Percentiles rank a stretch among this genome's conserved stretches.
Evolutionary conservation across 176 grass and related monocot genomes (phyloP).

Genomic region (Carex littledalei): DNA sequence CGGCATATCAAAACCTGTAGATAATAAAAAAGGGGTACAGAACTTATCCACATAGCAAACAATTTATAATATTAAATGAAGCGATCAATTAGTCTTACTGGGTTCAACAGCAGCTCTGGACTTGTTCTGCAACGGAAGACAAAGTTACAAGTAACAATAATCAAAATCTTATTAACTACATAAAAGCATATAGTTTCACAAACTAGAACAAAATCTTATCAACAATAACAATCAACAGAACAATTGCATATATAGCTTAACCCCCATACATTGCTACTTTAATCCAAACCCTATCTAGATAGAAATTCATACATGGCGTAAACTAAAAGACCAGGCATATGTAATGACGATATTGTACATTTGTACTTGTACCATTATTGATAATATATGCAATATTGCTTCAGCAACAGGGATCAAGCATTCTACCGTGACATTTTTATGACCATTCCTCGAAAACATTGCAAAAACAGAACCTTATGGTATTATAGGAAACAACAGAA

Average conservation of each 20-base stretch:
- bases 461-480: neutral
- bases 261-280: neutral
- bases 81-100: slow-evolving; percentile 34
- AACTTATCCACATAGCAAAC: neutral
- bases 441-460: neutral
- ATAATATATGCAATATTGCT: neutral
- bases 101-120: slow-evolving; percentile 73
- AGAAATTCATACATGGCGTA: neutral
- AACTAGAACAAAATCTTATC: neutral
- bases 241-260: neutral
- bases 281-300: neutral
- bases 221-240: neutral
- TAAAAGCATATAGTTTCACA: neutral
- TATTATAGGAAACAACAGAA: neutral
- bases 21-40: slow-evolving; percentile 3
- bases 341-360: neutral
- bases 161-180: neutral
- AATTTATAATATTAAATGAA: slow-evolving; percentile 12
- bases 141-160: slow-evolving; percentile 21
- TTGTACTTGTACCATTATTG: neutral
- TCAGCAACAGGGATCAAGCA: neutral
- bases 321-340: neutral
- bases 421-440: neutral
- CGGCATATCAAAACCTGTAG: slow-evolving; percentile 83
- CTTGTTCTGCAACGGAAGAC: slow-evolving; percentile 57